phyloP scores from a whole-genome alignment of 2,329 filamentous ascomycete species.

The Ophiostoma pallidulum region DNA sequence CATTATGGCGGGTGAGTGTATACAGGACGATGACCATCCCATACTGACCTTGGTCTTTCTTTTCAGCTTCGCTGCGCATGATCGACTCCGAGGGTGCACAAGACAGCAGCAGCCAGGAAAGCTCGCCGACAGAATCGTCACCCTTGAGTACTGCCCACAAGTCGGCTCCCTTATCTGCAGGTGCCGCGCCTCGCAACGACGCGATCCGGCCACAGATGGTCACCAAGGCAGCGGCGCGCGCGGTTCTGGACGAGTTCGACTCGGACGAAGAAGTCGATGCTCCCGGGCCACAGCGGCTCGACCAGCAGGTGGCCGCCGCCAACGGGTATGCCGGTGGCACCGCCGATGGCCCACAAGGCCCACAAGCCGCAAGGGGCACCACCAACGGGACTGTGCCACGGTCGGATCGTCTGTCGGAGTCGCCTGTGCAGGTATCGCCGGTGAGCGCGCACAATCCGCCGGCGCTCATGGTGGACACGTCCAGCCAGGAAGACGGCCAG shows the following conservation, averaged over 20 bases:
- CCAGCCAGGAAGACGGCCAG: constrained; percentile 55
- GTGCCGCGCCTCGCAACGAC: constrained; percentile 26
- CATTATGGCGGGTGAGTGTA: too few relatives aligned
- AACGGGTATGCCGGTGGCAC: constrained; percentile 36
- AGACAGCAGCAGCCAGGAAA: constrained; percentile 24
- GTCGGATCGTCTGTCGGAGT: constrained; percentile 51
- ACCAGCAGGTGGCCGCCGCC: constrained; percentile 28
- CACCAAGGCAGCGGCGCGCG: constrained; percentile 49
- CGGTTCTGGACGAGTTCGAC: constrained; percentile 64
- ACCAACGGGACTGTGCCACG: constrained; percentile 21
- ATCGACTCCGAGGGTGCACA: constrained; percentile 42
- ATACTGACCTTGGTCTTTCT: not conserved
- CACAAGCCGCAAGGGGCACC: constrained; percentile 3
- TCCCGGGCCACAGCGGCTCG: constrained; percentile 20
- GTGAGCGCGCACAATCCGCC: constrained; percentile 47
- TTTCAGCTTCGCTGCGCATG: constrained; percentile 42
- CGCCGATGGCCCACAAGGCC: constrained; percentile 14
- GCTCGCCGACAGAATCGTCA: constrained; percentile 19
- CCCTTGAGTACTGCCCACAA: constrained; percentile 29
- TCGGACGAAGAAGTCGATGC: constrained; percentile 34
- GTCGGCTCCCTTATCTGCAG: constrained; percentile 30
- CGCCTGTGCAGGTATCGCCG: constrained; percentile 56
- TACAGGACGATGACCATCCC: not conserved
- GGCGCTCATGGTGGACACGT: constrained; percentile 59
- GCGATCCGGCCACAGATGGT: constrained; percentile 47